Evolutionary conservation across 208 protist genomes (phyloP), one percentile per base, ranked within the genome.

Genomic region (Herpetomonas muscarum): DNA sequence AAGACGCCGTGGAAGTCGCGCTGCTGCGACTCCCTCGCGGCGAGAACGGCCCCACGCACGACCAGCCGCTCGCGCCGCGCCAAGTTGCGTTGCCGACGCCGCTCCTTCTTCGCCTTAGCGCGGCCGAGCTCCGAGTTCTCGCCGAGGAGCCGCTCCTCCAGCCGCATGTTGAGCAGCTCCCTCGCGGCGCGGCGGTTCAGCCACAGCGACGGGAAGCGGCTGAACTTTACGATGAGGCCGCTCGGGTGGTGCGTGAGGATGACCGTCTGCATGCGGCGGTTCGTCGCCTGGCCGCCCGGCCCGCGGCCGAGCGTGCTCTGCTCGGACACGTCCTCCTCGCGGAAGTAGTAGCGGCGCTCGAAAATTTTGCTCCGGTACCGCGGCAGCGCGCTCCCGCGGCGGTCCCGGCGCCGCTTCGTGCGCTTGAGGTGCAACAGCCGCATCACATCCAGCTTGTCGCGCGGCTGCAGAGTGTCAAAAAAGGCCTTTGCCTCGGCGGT

Each of bases 281-380:
- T 94, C 0, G 87, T 94, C 15, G 87, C 87, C 69, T 94, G 87
- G 9, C 87, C 87, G 41, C 87, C 87, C 21, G 87, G 87, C 13
- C 87, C 87, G 19, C 70, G 75, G 47, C 87, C 87, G 28, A 92
- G 70, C 26, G 87, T 94, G 45, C 75, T 88, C 44, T 80, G 47
- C 74, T 94, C 84, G 21, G 15, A 32, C 15, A 94, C 26, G 48
- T 94, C 87, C 49, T 81, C 81, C 59, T 94, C 87, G 26, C 62
- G 74, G 42, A 94, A 94, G 34, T 76, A 90, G 61, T 88, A 94
- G 48, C 61, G 53, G 34, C 70, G 70, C 36, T 80, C 74, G 58
- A 94, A 94, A 21, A 72, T 32, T 13, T 42, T 30, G 50, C 84
- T 94, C 26, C 55, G 70, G 60, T 79, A 89, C 29, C 64, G 70